These are phyloP conservation scores for Diplodia corticola DNA, from an alignment of 2,329 filamentous ascomycete genomes.

Conservation along the genomic window DNA sequence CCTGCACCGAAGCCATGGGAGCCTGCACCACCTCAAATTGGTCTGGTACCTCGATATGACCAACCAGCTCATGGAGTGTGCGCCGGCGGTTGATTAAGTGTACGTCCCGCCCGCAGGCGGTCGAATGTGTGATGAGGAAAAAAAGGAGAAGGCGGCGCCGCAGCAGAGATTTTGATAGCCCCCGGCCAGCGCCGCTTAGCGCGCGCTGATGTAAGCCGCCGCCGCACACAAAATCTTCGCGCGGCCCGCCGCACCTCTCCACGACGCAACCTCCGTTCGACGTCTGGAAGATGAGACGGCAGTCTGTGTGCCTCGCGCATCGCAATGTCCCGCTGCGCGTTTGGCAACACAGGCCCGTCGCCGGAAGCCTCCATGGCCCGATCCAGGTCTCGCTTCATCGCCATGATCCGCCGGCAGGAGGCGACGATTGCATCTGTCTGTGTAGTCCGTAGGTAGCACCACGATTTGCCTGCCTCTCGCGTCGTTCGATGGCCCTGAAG, in stretches of 20 bases:
- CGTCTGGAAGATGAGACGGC: constrained; percentile 5
- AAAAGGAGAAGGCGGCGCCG: constrained; percentile 7
- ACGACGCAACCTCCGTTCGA: background rate
- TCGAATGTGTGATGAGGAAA: constrained; percentile 43
- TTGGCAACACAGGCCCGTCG: background rate
- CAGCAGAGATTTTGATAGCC: constrained; percentile 14
- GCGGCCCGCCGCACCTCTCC: background rate
- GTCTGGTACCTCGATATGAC: constrained; percentile 51
- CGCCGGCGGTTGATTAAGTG: constrained; percentile 50
- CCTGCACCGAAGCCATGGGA: constrained; percentile 5
- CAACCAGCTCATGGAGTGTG: constrained; percentile 40
- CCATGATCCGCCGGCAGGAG: constrained; percentile 12
- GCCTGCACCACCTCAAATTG: constrained; percentile 27
- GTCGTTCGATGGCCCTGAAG: constrained; percentile 48
- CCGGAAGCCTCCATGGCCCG: background rate
- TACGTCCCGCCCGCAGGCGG: constrained; percentile 31
- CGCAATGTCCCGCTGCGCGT: constrained; percentile 5
- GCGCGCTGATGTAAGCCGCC: constrained; percentile 21
- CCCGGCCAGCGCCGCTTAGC: background rate
- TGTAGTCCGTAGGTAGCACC: too few relatives aligned
- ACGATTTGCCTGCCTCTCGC: constrained; percentile 55
- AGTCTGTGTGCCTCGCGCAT: constrained; percentile 10
- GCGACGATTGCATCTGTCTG: constrained; percentile 1
- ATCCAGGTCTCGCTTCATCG: constrained; percentile 6
- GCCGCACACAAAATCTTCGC: constrained; percentile 3